Evolutionary conservation across 1,139 yeast genomes (phyloP).

Genomic region (Sugiyamaella xylanicola): DNA sequence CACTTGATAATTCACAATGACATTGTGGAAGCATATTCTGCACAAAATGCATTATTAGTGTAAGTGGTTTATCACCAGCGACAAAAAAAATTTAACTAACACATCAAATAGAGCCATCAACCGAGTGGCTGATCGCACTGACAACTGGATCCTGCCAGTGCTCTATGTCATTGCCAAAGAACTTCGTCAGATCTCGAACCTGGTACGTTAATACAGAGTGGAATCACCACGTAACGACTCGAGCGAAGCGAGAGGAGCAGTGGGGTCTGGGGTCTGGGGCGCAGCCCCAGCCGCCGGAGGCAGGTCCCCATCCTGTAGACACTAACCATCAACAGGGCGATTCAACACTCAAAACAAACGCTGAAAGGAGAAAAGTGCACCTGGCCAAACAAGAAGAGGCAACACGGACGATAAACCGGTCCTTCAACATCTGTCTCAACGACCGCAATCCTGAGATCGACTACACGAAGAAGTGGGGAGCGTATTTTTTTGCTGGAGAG

Average conservation of each 20-base stretch:
- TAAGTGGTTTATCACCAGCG: conserved; percentile 19
- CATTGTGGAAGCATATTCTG: conserved; percentile 34
- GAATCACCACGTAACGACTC: too few relatives aligned
- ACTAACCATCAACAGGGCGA: conserved; percentile 6
- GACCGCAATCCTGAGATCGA: conserved; percentile 63
- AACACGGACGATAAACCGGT: conserved; percentile 57
- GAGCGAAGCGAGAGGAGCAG: conserved; percentile 2
- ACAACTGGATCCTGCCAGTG: conserved; percentile 68
- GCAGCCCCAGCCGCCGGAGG: background rate
- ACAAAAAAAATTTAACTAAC: conserved; percentile 12
- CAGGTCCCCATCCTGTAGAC: background rate
- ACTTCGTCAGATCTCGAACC: conserved; percentile 47
- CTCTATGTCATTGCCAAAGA: conserved; percentile 59
- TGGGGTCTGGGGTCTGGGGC: conserved; percentile 15
- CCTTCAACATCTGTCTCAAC: conserved; percentile 76
- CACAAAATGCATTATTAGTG: conserved; percentile 36
- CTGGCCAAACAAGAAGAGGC: conserved; percentile 54
- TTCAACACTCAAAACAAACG: background rate
- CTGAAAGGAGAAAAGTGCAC: conserved; percentile 11
- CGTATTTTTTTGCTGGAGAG: conserved; percentile 72
- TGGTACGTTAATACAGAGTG: conserved; percentile 17
- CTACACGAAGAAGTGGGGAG: conserved; percentile 61
- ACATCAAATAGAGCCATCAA: conserved; percentile 38
- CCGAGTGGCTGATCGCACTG: conserved; percentile 63
- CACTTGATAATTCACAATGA: conserved; percentile 30